Percentiles rank a stretch among this genome's conserved stretches.
These are phyloP conservation scores for Vitis vinifera DNA, from an alignment of 164 flowering plant genomes.

Conservation along the genomic window DNA sequence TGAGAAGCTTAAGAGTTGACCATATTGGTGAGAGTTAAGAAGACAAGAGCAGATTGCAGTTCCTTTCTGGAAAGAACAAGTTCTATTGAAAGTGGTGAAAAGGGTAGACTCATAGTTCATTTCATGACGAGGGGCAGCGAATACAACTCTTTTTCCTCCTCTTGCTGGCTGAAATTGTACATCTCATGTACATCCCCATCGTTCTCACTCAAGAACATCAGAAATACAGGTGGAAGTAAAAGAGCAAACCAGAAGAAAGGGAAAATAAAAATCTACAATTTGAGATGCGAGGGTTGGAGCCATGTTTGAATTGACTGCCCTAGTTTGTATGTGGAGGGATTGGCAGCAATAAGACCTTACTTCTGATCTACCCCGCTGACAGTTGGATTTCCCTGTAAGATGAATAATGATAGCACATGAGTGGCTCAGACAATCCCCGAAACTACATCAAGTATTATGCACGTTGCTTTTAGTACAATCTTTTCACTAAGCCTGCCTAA, in stretches of 20 bases:
- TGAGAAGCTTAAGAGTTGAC: too few species aligned
- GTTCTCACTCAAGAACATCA: not conserved
- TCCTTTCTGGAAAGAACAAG: not conserved
- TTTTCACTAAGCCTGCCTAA: not conserved
- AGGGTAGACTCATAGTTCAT: slow-evolving; percentile 2
- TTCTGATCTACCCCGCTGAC: slow-evolving; percentile 8
- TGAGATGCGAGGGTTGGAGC: slow-evolving; percentile 15
- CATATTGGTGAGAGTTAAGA: not conserved
- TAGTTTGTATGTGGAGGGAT: not conserved
- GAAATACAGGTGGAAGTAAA: slow-evolving; percentile 10
- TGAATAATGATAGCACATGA: not conserved
- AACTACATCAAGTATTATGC: not conserved
- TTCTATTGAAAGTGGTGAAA: not conserved
- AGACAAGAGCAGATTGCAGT: not conserved
- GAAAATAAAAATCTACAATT: slow-evolving; percentile 15
- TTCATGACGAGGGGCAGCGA: not conserved
- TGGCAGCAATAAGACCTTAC: not conserved
- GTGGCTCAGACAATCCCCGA: slow-evolving; percentile 7
- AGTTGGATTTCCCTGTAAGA: slow-evolving; percentile 18
- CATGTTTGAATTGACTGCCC: not conserved
- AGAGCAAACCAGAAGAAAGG: not conserved
- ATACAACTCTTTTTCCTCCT: not conserved
- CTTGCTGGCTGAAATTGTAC: slow-evolving; percentile 18
- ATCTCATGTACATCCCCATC: slow-evolving; percentile 2
- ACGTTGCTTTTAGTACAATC: too few species aligned